phyloP scores from a whole-genome alignment of 805 yeast species.

The Ogataea trehalophila region DNA sequence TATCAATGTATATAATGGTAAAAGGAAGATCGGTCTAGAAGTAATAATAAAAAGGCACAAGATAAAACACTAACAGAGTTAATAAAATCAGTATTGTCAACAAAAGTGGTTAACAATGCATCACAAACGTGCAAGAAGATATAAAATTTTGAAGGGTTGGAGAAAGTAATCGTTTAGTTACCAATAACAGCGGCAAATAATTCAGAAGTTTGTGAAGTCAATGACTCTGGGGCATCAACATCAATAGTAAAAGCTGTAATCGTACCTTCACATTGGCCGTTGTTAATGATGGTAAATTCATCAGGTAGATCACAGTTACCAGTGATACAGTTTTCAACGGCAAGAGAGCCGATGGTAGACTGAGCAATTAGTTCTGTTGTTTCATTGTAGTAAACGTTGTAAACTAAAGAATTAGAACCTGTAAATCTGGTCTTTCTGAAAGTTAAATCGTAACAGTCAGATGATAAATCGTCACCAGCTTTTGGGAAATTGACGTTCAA shows the following conservation, averaged over 20 bases:
- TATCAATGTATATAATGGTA: no score
- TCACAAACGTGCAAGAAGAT: no score
- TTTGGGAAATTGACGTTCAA: constrained; percentile 45
- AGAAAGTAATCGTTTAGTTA: no score
- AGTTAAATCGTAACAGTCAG: constrained; percentile 37
- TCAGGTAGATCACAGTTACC: constrained; percentile 44
- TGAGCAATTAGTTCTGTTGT: constrained; percentile 30
- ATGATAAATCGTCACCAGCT: constrained; percentile 36
- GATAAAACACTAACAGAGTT: no score
- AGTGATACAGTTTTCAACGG: constrained; percentile 27
- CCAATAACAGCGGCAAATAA: neutral
- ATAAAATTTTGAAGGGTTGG: no score
- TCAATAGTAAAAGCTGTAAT: constrained; percentile 47
- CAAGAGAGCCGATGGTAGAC: constrained; percentile 17
- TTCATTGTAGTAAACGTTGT: constrained; percentile 35
- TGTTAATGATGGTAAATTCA: constrained; percentile 32
- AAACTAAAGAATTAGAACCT: constrained; percentile 34
- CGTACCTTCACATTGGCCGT: constrained; percentile 36
- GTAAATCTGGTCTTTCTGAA: constrained; percentile 42
- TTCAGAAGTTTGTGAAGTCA: neutral
- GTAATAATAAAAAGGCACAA: no score
- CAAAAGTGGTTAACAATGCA: no score
- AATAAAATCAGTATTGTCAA: no score
- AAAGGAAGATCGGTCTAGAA: no score
- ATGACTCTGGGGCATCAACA: constrained; percentile 30